Evolutionary conservation across 208 protist species (phyloP).

Genomic region (Strigomonas culicis): DNA sequence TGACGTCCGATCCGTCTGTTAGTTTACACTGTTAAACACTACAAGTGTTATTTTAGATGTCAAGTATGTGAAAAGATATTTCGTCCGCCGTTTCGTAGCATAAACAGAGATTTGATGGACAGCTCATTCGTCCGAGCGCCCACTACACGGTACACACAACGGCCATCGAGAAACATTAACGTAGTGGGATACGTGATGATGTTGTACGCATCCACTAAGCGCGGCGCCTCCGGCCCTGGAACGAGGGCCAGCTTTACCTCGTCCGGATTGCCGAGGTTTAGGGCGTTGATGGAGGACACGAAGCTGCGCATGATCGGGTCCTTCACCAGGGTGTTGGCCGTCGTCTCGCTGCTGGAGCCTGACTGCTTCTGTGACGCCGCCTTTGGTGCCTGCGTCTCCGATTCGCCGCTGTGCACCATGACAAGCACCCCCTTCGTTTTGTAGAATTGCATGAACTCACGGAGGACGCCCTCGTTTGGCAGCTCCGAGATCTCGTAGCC

Average conservation of each 20-base stretch:
- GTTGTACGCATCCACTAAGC: constrained; percentile 62
- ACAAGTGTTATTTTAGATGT: background rate
- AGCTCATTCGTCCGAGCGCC: constrained; percentile 65
- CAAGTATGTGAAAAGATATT: constrained; percentile 72
- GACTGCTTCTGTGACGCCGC: background rate
- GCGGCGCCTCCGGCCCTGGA: constrained; percentile 52
- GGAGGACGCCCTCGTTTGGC: constrained; percentile 73
- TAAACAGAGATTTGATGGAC: constrained; percentile 81
- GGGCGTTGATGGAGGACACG: constrained; percentile 68
- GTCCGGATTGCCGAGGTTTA: constrained; percentile 72
- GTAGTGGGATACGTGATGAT: constrained; percentile 73
- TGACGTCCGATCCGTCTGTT: background rate
- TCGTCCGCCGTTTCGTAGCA: constrained; percentile 63
- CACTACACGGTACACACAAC: constrained; percentile 62
- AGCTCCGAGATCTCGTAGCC: constrained; percentile 87
- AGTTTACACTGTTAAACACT: background rate
- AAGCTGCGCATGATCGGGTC: constrained; percentile 76
- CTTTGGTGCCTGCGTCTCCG: background rate
- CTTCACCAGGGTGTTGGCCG: constrained; percentile 17
- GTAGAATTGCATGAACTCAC: constrained; percentile 63
- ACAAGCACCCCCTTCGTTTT: constrained; percentile 56
- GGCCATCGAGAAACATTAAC: constrained; percentile 67
- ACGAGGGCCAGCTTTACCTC: constrained; percentile 79
- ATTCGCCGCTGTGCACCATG: constrained; percentile 56
- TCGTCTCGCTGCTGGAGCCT: constrained; percentile 2